Evolutionary conservation across 805 yeast species (phyloP).

Genomic region (Teunomyces stri): DNA sequence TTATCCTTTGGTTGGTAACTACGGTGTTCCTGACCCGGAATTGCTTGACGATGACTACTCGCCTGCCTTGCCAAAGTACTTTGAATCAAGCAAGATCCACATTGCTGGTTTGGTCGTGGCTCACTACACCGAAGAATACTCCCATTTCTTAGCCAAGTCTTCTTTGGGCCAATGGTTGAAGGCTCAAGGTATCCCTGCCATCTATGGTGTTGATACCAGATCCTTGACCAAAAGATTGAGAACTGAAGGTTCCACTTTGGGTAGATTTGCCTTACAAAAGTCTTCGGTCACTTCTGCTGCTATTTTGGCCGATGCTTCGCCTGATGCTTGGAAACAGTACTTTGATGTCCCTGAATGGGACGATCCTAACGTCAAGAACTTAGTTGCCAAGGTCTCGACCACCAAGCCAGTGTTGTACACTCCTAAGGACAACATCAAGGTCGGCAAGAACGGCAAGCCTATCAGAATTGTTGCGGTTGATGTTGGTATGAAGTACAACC

Average conservation of each 20-base stretch:
- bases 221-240: constrained; percentile 90
- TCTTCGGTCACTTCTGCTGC: constrained; percentile 26
- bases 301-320: constrained; percentile 25
- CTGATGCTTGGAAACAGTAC: constrained; percentile 52
- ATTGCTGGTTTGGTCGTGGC: constrained; percentile 97
- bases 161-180: constrained; percentile 93
- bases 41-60: constrained; percentile 69
- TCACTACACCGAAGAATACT: constrained; percentile 92
- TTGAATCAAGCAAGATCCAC: constrained; percentile 90
- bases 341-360: constrained; percentile 84
- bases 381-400: constrained; percentile 88
- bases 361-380: constrained; percentile 87
- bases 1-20: constrained; percentile 95
- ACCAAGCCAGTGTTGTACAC: constrained; percentile 72
- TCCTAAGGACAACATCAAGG: constrained; percentile 58
- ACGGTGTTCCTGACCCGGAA: constrained; percentile 93
- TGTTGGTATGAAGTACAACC: constrained; percentile 98
- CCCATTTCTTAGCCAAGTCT: constrained; percentile 90
- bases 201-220: constrained; percentile 97
- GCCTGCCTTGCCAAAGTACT: constrained; percentile 79
- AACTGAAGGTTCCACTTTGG: constrained; percentile 88
- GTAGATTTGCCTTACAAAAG: constrained; percentile 73
- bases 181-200: constrained; percentile 89
- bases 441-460: constrained; percentile 68
- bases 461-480: constrained; percentile 87